Evolutionary conservation across 495 filamentous ascomycete genomes (phyloP).

Genomic region (Hypoxylon intermedium): DNA sequence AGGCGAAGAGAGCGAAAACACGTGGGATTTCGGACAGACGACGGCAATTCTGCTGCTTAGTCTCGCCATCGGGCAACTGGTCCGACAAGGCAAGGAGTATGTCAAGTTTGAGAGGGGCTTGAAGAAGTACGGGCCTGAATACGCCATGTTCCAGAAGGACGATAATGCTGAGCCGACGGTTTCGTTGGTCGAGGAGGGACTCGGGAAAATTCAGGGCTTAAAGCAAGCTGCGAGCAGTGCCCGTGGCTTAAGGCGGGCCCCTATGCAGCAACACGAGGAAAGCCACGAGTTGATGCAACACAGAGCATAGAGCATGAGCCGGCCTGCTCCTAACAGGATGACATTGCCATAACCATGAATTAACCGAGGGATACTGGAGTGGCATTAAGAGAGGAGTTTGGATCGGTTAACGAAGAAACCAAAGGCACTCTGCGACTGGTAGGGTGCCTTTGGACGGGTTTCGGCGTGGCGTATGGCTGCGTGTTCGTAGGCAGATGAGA

Average conservation of each 20-base stretch:
- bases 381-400: neutral
- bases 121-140: slow-evolving; percentile 21
- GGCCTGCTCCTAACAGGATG: neutral
- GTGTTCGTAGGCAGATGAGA: too few species aligned
- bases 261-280: slow-evolving; percentile 12
- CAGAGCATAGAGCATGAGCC: neutral
- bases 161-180: neutral
- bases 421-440: too few species aligned
- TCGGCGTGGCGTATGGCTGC: too few species aligned
- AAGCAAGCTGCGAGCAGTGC: slow-evolving; percentile 1
- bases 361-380: neutral
- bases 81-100: slow-evolving; percentile 40
- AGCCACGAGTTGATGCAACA: slow-evolving; percentile 25
- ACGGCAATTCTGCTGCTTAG: slow-evolving; percentile 45
- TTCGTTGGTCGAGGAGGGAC: slow-evolving; percentile 14
- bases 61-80: slow-evolving; percentile 38
- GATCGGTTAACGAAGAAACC: neutral
- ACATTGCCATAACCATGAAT: neutral
- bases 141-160: slow-evolving; percentile 4
- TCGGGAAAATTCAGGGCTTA: neutral
- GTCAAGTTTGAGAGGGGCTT: slow-evolving; percentile 37
- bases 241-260: slow-evolving; percentile 3
- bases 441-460: too few species aligned
- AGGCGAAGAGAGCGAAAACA: slow-evolving; percentile 43
- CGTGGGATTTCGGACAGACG: slow-evolving; percentile 52